Base-by-base conservation (phyloP, 2,329 filamentous ascomycete species). In the Stagonosporopsis rhizophila region DNA sequence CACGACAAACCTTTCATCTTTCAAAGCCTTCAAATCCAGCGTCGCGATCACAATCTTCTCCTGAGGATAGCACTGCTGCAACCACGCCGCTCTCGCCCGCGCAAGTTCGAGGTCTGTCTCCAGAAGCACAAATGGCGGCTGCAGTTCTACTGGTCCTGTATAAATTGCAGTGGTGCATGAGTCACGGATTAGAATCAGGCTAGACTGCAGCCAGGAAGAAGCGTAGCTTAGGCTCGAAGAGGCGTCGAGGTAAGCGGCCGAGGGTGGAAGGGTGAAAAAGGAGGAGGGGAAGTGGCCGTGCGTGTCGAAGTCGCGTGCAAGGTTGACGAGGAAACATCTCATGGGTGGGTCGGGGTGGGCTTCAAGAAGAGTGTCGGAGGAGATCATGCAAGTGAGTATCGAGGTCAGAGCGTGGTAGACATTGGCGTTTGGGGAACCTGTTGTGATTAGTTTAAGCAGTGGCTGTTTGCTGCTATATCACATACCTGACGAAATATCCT, bases 311-410 rank as follows among this genome's bases (percentile, higher is more conserved):
- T 41, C 37, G 9, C 14, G n/a, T 2, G 28, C 9, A 3, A 40
- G 12, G 9, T 49, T 27, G 27, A 49, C 37, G 25, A 49, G 37
- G 20, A 49, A 49, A 22, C 46, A 49, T 15, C 23, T 38, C 28
- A 37, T 49, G 19, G 46, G 11, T 4, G 19, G 11, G 9, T 23
- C 17, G 4, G 37, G 20, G 6, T 34, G 14, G 2, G 15, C 17
- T 25, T n/a, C 9, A 15, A 49, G 17, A 19, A 30, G 4, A 11
- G 7, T 27, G 12, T 47, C 44, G 23, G 23, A 39, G 12, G 38
- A 35, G 37, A 23, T 20, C 1, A 49, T 25, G 37, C n/a, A 20
- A 9, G 25, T 19, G 25, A 49, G 32, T 12, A 49, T 49, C 6
- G 19, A 30, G 12, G 12, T 15, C 12, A 48, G 23, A 9, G 27